Evolutionary conservation across 768 basidiomycete genomes (phyloP).

Genomic region (Xerocomellus chrysenteron): DNA sequence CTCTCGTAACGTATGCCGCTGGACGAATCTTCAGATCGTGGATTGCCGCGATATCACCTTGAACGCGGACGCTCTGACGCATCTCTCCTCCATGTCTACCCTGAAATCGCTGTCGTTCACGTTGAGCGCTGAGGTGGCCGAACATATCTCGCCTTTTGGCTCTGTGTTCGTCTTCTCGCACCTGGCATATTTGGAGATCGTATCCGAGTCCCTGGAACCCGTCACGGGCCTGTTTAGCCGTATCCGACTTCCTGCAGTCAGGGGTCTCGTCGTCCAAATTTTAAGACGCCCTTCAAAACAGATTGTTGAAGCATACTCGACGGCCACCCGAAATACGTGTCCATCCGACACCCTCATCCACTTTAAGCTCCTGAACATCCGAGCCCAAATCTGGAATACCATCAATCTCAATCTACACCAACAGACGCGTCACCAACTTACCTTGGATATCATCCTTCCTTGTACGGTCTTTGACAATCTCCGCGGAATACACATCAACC

Average conservation of each 20-base stretch:
- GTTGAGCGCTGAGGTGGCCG: neutral
- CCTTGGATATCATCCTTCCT: neutral
- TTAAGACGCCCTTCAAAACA: neutral
- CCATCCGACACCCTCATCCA: neutral
- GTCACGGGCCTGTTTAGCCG: neutral
- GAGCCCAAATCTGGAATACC: too few relatives aligned
- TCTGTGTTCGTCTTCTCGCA: neutral
- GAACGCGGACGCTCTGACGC: neutral
- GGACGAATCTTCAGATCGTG: neutral
- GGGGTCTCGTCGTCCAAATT: neutral
- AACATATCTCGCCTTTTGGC: neutral
- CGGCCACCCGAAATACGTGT: neutral
- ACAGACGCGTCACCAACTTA: too few relatives aligned
- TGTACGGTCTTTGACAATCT: neutral
- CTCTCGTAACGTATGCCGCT: neutral
- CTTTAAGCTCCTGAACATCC: neutral
- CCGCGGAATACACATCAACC: neutral
- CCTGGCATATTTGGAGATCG: neutral
- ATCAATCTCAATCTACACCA: too few relatives aligned
- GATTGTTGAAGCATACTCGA: neutral
- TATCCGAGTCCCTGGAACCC: neutral
- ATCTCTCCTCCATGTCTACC: neutral
- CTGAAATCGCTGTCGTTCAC: neutral
- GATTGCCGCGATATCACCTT: neutral
- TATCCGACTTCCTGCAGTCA: neutral